Evolutionary conservation across 352 stramenopile species (phyloP).

Genomic region (Globisporangium nodosum): DNA sequence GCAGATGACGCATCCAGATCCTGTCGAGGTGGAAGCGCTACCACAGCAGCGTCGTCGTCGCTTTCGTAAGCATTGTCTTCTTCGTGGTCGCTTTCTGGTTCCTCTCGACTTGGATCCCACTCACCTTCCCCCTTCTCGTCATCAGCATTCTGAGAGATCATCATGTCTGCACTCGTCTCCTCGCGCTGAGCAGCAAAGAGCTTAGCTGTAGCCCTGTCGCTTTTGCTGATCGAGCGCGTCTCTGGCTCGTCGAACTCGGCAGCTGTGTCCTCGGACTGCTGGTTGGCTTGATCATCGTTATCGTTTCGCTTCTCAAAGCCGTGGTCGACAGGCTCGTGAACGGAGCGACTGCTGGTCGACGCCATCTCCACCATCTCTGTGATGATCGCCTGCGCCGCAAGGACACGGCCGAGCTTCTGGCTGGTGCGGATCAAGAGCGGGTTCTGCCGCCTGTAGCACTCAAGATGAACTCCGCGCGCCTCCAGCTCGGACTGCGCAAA

Average conservation of each 20-base stretch:
- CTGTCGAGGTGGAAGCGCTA: neutral
- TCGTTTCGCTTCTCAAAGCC: conserved; percentile 9
- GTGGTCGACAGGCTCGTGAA: conserved; percentile 8
- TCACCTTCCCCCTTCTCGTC: conserved; percentile 2
- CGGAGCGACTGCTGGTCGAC: neutral
- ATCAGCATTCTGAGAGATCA: conserved; percentile 2
- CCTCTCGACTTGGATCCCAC: neutral
- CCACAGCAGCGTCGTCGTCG: neutral
- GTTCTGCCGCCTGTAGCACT: conserved; percentile 52
- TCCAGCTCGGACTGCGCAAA: conserved; percentile 54
- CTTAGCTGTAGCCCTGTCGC: neutral
- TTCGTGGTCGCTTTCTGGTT: neutral
- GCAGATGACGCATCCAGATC: conserved; percentile 8
- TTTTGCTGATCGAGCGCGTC: neutral
- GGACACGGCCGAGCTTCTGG: conserved; percentile 63
- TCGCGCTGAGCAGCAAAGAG: neutral
- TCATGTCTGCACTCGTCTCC: conserved; percentile 8
- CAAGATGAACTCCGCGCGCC: conserved; percentile 40
- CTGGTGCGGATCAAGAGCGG: conserved; percentile 59
- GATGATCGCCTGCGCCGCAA: conserved; percentile 70
- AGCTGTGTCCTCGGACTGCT: neutral
- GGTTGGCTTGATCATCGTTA: neutral
- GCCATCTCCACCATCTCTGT: conserved; percentile 47
- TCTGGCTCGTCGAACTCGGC: conserved; percentile 1
- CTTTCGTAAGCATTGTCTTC: neutral